Evolutionary conservation across 345 rosid genomes (phyloP), one percentile per base, ranked within the genome.

Genomic region (Moricandia moricandioides): DNA sequence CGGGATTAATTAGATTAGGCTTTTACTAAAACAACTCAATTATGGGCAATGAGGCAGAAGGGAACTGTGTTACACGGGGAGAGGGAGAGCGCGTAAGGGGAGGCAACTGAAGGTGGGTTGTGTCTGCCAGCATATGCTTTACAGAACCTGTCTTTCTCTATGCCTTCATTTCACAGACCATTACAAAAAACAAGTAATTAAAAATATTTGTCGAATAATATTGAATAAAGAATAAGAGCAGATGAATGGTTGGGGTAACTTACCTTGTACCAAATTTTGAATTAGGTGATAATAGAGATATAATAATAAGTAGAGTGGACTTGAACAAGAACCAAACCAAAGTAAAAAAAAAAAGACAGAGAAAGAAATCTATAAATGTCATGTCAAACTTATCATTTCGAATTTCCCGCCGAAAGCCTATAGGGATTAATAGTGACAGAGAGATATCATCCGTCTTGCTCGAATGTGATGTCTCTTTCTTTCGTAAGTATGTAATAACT

Each of bases 111-210:
- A 77, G 11, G 62, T 77, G 67, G 43, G 80, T 70, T 77, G 55
- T 70, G 76, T 77, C 80, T 65, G 76, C 45, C 79, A 68, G 65
- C 65, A 70, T 1, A 70, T 70, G 74, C 67, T 71, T 71, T 65
- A 71, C 76, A 77, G 67, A 71, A 65, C 65, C 65, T 76, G 73
- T 75, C 74, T 68, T 56, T 71, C 71, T 54, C 45, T 4, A 61
- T 77, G 75, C 37, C 71, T 77, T 70, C 74, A 64, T 77, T 70
- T 65, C 65, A 65, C 72, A 70, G 24, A 70, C 60, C 62, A 63
- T 67, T 21, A 34, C 2, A 27, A 35, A 52, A 47, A 7, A 33
- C 8, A 66, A 65, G 18, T 7, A 65, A 55, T 16, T 24, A 21
- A 2, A 10, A 9, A 10, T 7, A 45, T 49, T 21, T 54, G 7